These are phyloP conservation scores for Wakefieldia striispora DNA, from an alignment of 768 basidiomycete genomes.

Conservation along the genomic window DNA sequence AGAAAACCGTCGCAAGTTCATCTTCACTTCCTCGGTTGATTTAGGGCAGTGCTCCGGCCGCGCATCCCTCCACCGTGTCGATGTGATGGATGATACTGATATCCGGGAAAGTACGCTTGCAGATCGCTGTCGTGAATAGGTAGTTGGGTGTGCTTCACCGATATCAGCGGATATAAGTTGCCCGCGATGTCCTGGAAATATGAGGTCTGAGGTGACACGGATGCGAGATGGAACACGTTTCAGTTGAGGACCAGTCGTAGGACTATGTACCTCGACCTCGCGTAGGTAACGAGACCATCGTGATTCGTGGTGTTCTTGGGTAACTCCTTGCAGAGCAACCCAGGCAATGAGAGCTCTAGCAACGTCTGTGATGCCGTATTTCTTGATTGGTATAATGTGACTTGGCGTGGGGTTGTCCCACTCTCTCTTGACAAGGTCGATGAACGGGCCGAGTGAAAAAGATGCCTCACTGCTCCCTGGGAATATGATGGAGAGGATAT, in stretches of 20 bases:
- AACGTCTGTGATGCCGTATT: constrained; percentile 63
- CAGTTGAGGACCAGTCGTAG: constrained; percentile 30
- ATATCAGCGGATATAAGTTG: constrained; percentile 82
- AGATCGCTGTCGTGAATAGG: constrained; percentile 32
- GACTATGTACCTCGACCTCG: constrained; percentile 63
- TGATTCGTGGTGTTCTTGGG: constrained; percentile 76
- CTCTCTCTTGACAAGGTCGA: constrained; percentile 75
- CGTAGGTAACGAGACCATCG: constrained; percentile 62
- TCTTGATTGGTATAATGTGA: constrained; percentile 53
- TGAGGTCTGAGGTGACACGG: constrained; percentile 70
- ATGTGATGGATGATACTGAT: constrained; percentile 29
- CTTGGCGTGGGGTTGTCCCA: constrained; percentile 58
- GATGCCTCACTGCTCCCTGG: constrained; percentile 76
- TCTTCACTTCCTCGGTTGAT: constrained; percentile 53
- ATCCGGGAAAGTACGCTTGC: constrained; percentile 25
- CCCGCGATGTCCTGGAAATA: constrained; percentile 62
- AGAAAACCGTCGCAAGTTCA: constrained; percentile 72
- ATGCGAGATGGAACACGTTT: constrained; percentile 50
- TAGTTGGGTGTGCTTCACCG: constrained; percentile 48
- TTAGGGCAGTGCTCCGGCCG: constrained; percentile 24
- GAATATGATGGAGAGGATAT: constrained; percentile 68
- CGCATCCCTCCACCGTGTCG: constrained; percentile 22
- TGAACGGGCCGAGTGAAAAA: constrained; percentile 78
- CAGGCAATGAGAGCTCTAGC: constrained; percentile 73
- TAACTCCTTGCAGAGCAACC: constrained; percentile 79